phyloP scores from a whole-genome alignment of 2,329 filamentous ascomycete species.

The Helicocarpus griseus region DNA sequence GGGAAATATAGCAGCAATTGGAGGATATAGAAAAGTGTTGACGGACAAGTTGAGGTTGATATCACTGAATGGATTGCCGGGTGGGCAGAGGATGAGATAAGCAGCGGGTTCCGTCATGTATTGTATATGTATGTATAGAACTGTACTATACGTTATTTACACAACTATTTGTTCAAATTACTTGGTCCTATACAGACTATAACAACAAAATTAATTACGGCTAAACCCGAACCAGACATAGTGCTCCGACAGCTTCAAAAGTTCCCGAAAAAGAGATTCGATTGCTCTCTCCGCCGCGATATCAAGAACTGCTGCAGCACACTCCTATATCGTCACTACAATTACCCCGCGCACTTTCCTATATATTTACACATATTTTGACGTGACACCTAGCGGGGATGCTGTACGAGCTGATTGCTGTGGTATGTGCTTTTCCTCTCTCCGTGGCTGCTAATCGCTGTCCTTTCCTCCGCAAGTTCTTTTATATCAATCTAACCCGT shows the following conservation, averaged over 20 bases:
- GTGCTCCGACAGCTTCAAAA: neutral
- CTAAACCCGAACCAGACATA: neutral
- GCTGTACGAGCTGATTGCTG: conserved; percentile 96
- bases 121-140: too few species aligned
- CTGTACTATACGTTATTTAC: too few species aligned
- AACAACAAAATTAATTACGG: neutral
- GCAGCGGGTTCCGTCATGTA: too few species aligned
- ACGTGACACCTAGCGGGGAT: conserved; percentile 41
- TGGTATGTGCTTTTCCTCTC: conserved; percentile 51
- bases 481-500: neutral
- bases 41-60: neutral
- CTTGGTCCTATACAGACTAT: neutral
- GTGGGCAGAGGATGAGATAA: neutral
- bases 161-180: too few species aligned
- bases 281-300: neutral
- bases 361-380: neutral
- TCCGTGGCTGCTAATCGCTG: neutral
- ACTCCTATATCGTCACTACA: too few species aligned
- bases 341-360: too few species aligned
- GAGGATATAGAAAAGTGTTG: neutral
- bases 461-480: neutral
- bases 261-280: neutral
- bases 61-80: neutral
- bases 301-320: neutral
- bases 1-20: neutral